A percentile compares a stretch with the other conserved stretches of the same genome.
These are phyloP conservation scores for Phialophora expanda DNA, from an alignment of 2,329 filamentous ascomycete genomes.

Conservation along the genomic window DNA sequence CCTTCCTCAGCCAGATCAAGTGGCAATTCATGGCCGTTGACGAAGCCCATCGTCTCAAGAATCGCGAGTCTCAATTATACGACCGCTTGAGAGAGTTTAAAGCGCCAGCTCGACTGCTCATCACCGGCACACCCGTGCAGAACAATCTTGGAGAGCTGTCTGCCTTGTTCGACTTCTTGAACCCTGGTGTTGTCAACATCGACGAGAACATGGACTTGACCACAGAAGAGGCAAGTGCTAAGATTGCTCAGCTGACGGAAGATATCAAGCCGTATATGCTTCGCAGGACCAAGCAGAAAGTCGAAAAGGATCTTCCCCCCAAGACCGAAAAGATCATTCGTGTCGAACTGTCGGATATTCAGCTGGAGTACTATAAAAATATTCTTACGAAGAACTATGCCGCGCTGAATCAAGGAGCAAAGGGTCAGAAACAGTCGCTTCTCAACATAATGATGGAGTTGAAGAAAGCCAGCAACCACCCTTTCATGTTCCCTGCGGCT, in stretches of 20 bases:
- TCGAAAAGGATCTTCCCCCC: constrained; percentile 92
- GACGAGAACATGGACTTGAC: constrained; percentile 89
- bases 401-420: constrained; percentile 86
- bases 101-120: constrained; percentile 84
- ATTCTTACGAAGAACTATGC: constrained; percentile 96
- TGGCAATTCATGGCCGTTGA: constrained; percentile 98
- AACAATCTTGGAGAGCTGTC: constrained; percentile 94
- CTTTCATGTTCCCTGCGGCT: constrained; percentile 94
- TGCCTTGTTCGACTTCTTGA: constrained; percentile 92
- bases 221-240: constrained; percentile 80
- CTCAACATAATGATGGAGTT: constrained; percentile 99
- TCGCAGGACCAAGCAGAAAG: constrained; percentile 93
- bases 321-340: constrained; percentile 99
- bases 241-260: constrained; percentile 82
- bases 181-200: constrained; percentile 89
- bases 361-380: constrained; percentile 98
- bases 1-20: constrained; percentile 86
- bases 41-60: constrained; percentile 95
- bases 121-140: constrained; percentile 96
- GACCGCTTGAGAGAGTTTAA: constrained; percentile 82
- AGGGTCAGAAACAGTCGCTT: constrained; percentile 90
- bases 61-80: constrained; percentile 92
- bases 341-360: constrained; percentile 93
- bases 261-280: constrained; percentile 94
- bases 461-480: constrained; percentile 98